Percentiles rank a stretch among this genome's conserved stretches.
Conservation (phyloP, 306 rosid genomes). For the Quercus berberidifolia region DNA sequence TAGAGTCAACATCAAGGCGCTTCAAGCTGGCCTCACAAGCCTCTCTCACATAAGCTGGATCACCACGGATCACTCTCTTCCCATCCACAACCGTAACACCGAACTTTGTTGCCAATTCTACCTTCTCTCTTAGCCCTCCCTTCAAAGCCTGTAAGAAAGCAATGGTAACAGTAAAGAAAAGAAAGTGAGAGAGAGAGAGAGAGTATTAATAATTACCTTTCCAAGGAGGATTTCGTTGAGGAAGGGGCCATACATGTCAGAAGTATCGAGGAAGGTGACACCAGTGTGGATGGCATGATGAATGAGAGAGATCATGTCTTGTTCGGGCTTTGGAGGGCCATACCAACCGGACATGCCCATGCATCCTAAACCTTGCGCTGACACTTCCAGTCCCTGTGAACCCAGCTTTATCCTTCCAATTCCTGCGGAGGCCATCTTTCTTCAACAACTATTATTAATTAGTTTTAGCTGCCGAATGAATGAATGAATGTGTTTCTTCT, state of each 20-base stretch:
- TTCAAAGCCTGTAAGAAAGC: slow-evolving; percentile 29
- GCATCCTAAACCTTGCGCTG: slow-evolving; percentile 50
- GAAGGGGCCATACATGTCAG: slow-evolving; percentile 42
- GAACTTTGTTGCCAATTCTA: slow-evolving; percentile 64
- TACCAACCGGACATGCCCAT: slow-evolving; percentile 69
- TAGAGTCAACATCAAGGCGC: slow-evolving; percentile 45
- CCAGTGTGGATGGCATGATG: slow-evolving; percentile 38
- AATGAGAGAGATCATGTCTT: slow-evolving; percentile 43
- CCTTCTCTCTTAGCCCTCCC: slow-evolving; percentile 40
- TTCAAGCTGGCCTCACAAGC: slow-evolving; percentile 69
- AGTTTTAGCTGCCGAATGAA: not conserved
- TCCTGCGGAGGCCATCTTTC: not conserved
- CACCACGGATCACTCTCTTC: slow-evolving; percentile 39
- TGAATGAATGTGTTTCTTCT: too few relatives aligned
- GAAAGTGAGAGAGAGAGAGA: not conserved
- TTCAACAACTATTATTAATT: not conserved
- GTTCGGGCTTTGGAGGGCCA: slow-evolving; percentile 55
- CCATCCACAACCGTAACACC: slow-evolving; percentile 19
- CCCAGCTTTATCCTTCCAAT: slow-evolving; percentile 36
- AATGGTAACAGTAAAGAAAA: not conserved
- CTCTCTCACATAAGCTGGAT: slow-evolving; percentile 62
- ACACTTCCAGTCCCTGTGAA: slow-evolving; percentile 33
- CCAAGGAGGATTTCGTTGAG: not conserved
- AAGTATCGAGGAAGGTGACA: slow-evolving; percentile 46
- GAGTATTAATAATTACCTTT: not conserved